These are phyloP conservation scores for Phoenix roebelenii DNA, from an alignment of 176 grass and related monocot genomes.

Conservation along the genomic window DNA sequence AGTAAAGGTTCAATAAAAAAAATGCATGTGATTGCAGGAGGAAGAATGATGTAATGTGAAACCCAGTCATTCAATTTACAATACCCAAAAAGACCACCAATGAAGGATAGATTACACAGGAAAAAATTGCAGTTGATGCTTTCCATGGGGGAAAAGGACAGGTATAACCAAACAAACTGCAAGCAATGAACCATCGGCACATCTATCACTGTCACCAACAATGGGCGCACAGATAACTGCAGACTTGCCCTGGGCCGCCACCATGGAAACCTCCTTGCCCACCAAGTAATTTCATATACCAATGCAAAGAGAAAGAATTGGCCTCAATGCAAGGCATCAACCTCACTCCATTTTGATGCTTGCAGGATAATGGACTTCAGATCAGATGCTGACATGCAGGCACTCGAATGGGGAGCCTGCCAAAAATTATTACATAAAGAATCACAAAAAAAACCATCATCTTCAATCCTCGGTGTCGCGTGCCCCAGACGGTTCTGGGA, in stretches of 20 bases:
- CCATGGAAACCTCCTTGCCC: neutral
- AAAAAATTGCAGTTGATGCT: conserved; percentile 9
- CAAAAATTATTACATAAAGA: conserved; percentile 21
- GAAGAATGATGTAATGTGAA: neutral
- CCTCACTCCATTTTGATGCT: neutral
- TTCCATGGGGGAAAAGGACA: neutral
- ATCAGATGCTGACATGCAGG: neutral
- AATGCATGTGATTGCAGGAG: no score
- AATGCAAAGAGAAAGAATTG: conserved; percentile 10
- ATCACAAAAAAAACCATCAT: conserved; percentile 3
- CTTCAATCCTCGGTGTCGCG: conserved; percentile 68
- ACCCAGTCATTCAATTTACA: conserved; percentile 8
- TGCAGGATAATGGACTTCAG: no score
- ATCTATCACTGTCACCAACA: neutral
- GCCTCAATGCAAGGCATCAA: neutral
- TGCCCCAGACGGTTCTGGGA: conserved; percentile 63
- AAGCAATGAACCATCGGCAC: conserved; percentile 4
- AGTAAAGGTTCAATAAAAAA: no score
- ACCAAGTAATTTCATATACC: neutral
- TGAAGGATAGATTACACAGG: conserved; percentile 57
- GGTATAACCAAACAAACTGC: neutral
- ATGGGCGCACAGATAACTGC: neutral
- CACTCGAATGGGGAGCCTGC: conserved; percentile 3
- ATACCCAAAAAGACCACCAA: conserved; percentile 41
- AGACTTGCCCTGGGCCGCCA: no score